phyloP scores from a whole-genome alignment of 345 rosid genomes.

The Citrus hindsii region DNA sequence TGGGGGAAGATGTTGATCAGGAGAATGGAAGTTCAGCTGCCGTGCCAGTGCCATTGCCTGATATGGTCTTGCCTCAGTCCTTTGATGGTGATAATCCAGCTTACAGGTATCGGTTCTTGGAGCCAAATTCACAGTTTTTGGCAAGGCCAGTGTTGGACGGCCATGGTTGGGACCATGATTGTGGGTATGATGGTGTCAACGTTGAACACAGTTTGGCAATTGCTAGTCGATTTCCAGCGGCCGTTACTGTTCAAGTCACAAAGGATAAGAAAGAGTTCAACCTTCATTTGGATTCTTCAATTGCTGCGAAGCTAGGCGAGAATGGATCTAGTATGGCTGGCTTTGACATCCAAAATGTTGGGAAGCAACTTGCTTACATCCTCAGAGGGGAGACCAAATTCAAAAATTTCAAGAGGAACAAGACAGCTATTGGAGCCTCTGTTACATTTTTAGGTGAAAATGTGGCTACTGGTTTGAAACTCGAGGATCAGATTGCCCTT shows the following conservation, averaged over 20 bases:
- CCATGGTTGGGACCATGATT: conserved; percentile 99
- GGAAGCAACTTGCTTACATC: conserved; percentile 87
- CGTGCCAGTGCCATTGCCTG: conserved; percentile 86
- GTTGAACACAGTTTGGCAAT: conserved; percentile 69
- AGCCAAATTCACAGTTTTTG: conserved; percentile 77
- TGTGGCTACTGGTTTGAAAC: conserved; percentile 73
- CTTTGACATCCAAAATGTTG: conserved; percentile 91
- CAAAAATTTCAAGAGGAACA: conserved; percentile 69
- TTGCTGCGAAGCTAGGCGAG: conserved; percentile 76
- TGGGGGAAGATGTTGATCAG: conserved; percentile 67
- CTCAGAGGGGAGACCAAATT: conserved; percentile 85
- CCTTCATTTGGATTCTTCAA: conserved; percentile 88
- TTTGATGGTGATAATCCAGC: conserved; percentile 85
- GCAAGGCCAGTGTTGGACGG: conserved; percentile 91
- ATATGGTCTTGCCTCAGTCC: conserved; percentile 87
- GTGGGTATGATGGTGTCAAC: conserved; percentile 93
- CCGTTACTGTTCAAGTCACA: conserved; percentile 77
- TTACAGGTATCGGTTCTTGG: conserved; percentile 86
- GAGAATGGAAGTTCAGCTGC: conserved; percentile 79
- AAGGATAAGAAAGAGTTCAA: conserved; percentile 96
- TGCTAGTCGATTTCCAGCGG: conserved; percentile 62
- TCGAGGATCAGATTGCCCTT: conserved; percentile 79
- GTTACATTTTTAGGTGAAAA: conserved; percentile 86
- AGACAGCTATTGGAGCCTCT: conserved; percentile 68
- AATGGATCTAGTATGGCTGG: conserved; percentile 91